Evolutionary conservation across 2,329 filamentous ascomycete genomes (phyloP).

Genomic region (Aspergillus oerlinghausenensis): DNA sequence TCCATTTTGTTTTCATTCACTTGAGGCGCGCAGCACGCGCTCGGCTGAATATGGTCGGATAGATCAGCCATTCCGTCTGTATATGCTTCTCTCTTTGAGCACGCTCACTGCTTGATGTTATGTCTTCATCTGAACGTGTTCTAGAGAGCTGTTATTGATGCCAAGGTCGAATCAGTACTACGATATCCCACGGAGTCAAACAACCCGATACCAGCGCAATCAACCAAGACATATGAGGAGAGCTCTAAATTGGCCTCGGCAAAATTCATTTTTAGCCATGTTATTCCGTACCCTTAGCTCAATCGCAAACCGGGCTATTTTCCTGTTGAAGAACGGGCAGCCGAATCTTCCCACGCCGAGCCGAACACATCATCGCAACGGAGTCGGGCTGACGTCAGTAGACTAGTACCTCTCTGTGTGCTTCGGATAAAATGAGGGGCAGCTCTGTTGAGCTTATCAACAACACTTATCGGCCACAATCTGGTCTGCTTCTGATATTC

Average conservation of each 20-base stretch:
- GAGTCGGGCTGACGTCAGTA: conserved; percentile 2
- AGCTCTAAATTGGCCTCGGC: neutral
- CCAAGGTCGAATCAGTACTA: neutral
- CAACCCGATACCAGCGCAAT: neutral
- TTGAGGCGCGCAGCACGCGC: too few species aligned
- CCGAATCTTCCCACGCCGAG: neutral
- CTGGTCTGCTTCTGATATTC: neutral
- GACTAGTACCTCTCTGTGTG: neutral
- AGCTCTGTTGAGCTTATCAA: neutral
- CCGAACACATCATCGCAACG: neutral
- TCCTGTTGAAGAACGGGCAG: neutral
- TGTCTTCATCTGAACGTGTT: neutral
- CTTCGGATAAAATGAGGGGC: neutral
- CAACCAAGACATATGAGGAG: neutral
- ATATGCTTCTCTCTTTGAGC: neutral
- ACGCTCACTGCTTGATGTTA: neutral
- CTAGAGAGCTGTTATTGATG: neutral
- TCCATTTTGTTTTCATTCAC: neutral
- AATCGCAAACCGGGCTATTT: neutral
- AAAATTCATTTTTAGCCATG: conserved; percentile 5
- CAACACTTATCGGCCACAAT: neutral
- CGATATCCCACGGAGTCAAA: neutral
- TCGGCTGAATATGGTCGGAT: neutral
- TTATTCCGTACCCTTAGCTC: neutral
- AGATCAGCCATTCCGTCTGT: neutral